A percentile compares a stretch with the other conserved stretches of the same genome.
phyloP scores from a whole-genome alignment of 441 rosid genomes.

The Brassica balearica region DNA sequence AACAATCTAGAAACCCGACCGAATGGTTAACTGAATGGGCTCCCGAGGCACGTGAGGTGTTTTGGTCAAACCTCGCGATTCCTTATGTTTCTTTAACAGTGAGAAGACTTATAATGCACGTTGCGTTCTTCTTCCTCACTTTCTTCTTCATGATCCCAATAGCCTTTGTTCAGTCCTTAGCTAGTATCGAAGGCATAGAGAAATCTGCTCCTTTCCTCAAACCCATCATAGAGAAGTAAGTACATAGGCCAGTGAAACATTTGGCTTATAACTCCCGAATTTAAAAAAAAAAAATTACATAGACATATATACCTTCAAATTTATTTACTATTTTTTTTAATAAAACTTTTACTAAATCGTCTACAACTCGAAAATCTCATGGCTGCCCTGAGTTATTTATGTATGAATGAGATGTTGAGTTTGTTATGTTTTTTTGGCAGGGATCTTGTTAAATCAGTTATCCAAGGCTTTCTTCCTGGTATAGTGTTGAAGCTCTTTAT shows the following conservation, averaged over 20 bases:
- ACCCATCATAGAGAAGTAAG: conserved; percentile 62
- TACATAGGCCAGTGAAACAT: not conserved
- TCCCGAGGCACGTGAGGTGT: conserved; percentile 93
- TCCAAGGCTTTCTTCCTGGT: conserved; percentile 95
- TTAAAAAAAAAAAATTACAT: too few species aligned
- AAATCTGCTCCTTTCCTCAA: conserved; percentile 71
- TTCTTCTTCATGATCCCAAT: conserved; percentile 98
- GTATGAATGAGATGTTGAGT: conserved; percentile 13
- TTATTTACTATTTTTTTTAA: too few species aligned
- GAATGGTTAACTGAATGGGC: conserved; percentile 99
- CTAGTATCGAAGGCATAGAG: conserved; percentile 88
- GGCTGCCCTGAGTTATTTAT: too few species aligned
- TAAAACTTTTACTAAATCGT: too few species aligned
- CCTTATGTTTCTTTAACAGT: conserved; percentile 85
- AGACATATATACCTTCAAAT: too few species aligned
- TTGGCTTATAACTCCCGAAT: too few species aligned
- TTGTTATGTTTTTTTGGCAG: conserved; percentile 44
- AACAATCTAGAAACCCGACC: conserved; percentile 88
- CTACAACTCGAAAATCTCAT: too few species aligned
- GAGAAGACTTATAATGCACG: conserved; percentile 76
- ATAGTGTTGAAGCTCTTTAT: conserved; percentile 90
- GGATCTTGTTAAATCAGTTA: conserved; percentile 63
- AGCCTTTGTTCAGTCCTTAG: conserved; percentile 89
- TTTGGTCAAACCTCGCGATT: conserved; percentile 87
- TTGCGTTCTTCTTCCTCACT: conserved; percentile 93